These are phyloP conservation scores for Arabis alpina DNA, from an alignment of 345 rosid species.

Conservation along the genomic window DNA sequence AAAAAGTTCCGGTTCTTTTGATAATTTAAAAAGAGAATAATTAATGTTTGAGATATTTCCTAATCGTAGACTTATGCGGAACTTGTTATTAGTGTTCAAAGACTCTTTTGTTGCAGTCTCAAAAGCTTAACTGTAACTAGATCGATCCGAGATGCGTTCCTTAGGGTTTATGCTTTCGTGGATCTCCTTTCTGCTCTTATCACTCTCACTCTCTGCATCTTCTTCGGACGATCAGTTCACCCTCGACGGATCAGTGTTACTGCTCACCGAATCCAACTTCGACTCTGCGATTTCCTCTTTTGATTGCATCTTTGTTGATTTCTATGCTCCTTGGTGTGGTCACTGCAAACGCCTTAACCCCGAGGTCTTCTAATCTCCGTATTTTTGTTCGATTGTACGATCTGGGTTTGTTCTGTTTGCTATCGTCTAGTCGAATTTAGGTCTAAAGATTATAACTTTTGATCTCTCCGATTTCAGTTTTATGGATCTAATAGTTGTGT, in stretches of 20 bases:
- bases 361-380: constrained; percentile 52
- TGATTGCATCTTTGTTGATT: constrained; percentile 80
- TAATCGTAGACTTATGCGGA: constrained; percentile 7
- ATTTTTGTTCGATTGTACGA: neutral
- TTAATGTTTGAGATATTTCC: neutral
- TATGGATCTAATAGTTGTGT: neutral
- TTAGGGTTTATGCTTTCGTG: constrained; percentile 11
- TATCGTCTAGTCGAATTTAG: constrained; percentile 3
- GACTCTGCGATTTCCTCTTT: constrained; percentile 74
- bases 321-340: constrained; percentile 99
- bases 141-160: constrained; percentile 38
- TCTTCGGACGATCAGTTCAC: constrained; percentile 42
- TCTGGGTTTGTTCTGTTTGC: constrained; percentile 1
- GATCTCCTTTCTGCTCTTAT: constrained; percentile 28
- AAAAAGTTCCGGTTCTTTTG: no score
- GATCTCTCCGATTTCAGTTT: neutral
- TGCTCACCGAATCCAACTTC: constrained; percentile 84
- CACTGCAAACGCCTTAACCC: constrained; percentile 96
- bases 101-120: neutral
- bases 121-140: neutral
- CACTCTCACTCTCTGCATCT: constrained; percentile 32
- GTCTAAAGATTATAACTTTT: neutral
- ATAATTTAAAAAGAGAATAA: no score
- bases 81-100: neutral
- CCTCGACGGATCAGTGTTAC: constrained; percentile 72